Percentiles rank a stretch among this genome's conserved stretches.
These are phyloP conservation scores for Capsella bursapastoris DNA, from an alignment of 345 rosid species.

Conservation along the genomic window DNA sequence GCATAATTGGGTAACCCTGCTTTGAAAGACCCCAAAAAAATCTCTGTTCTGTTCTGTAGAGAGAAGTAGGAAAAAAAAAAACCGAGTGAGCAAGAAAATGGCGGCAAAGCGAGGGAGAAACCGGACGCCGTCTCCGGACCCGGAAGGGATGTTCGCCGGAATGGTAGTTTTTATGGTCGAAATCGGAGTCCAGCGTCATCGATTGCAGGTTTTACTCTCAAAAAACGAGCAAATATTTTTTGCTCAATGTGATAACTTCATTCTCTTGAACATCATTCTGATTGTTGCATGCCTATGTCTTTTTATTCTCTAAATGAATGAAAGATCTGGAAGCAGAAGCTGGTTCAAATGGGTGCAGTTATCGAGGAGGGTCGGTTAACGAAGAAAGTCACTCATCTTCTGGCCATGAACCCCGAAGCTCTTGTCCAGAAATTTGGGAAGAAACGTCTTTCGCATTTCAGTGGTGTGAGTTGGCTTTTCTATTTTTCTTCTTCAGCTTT, in stretches of 20 bases:
- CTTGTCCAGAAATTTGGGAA: slow-evolving; percentile 52
- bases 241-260: too few relatives aligned
- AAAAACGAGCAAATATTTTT: neutral
- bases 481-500: neutral
- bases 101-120: slow-evolving; percentile 70
- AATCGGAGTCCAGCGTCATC: slow-evolving; percentile 72
- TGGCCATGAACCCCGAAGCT: slow-evolving; percentile 56
- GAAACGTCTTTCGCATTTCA: slow-evolving; percentile 52
- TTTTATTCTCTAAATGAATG: neutral
- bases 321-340: slow-evolving; percentile 91
- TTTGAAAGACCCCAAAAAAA: neutral
- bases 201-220: slow-evolving; percentile 67
- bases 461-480: slow-evolving; percentile 56
- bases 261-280: neutral
- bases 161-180: slow-evolving; percentile 69
- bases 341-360: slow-evolving; percentile 81
- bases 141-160: slow-evolving; percentile 75
- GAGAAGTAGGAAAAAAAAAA: neutral
- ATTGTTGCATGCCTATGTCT: neutral
- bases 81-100: slow-evolving; percentile 42
- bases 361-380: slow-evolving; percentile 55
- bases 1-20: neutral
- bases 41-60: neutral
- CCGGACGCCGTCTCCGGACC: slow-evolving; percentile 52
- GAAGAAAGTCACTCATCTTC: slow-evolving; percentile 64